Conservation (phyloP, 2,329 filamentous ascomycete species). For the Colletotrichum endophyticum region DNA sequence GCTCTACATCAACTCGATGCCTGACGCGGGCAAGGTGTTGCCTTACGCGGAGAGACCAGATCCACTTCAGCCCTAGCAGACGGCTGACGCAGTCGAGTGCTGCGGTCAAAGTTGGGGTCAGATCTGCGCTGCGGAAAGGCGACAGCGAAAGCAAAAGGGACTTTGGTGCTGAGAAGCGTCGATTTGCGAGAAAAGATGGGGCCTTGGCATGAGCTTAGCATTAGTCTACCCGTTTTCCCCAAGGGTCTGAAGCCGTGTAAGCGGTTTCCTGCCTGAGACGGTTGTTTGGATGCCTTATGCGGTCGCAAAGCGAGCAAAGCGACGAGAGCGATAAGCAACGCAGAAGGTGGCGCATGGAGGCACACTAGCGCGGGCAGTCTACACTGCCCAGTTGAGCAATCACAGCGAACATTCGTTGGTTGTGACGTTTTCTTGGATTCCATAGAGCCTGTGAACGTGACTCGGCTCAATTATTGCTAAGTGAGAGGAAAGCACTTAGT, state of each 20-base stretch:
- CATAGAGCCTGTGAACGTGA: fast-evolving
- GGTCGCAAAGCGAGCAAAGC: not conserved
- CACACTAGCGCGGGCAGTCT: not conserved
- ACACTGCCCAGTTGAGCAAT: not conserved
- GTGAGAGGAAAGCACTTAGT: not conserved
- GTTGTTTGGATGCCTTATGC: not conserved
- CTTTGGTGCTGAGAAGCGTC: not conserved
- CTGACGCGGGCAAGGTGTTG: not conserved
- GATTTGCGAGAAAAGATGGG: not conserved
- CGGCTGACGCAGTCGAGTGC: not conserved
- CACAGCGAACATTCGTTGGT: not conserved
- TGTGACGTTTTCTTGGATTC: not conserved
- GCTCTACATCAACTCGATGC: not conserved
- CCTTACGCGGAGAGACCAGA: not conserved
- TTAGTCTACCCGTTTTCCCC: not conserved
- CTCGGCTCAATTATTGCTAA: not conserved
- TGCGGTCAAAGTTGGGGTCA: not conserved
- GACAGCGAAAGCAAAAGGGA: not conserved
- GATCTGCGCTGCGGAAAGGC: not conserved
- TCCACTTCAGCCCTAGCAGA: not conserved
- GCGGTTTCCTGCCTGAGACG: not conserved
- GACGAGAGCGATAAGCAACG: not conserved
- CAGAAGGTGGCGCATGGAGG: not conserved
- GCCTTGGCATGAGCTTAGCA: not conserved
- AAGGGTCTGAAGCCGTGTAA: not conserved